phyloP scores from a whole-genome alignment of 768 basidiomycete species.

The Mycena belliarum region DNA sequence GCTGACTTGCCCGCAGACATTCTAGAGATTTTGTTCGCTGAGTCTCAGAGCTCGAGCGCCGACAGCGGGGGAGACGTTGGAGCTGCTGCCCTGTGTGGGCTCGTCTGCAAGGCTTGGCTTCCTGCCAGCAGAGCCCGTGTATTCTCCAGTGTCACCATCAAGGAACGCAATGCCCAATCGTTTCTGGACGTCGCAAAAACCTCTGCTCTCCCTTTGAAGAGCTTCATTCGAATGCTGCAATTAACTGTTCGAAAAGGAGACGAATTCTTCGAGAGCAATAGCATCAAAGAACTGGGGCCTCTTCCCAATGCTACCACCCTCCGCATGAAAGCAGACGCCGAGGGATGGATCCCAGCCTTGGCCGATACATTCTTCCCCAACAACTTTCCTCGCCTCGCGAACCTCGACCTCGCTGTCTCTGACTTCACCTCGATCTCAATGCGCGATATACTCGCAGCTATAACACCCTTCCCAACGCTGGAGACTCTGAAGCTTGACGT shows the following conservation, averaged over 20 bases:
- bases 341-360: neutral
- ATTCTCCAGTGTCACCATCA: neutral
- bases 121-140: neutral
- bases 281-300: neutral
- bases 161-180: neutral
- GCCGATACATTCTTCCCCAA: neutral
- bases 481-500: neutral
- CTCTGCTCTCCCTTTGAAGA: neutral
- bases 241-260: neutral
- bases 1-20: neutral
- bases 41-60: neutral
- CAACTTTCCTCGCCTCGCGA: neutral
- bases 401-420: neutral
- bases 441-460: neutral
- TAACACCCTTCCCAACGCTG: neutral
- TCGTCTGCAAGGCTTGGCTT: conserved; percentile 8
- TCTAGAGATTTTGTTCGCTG: neutral
- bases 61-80: too few species aligned
- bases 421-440: neutral
- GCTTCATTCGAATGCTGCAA: neutral
- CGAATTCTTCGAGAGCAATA: neutral
- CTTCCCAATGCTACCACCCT: neutral
- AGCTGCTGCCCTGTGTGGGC: neutral
- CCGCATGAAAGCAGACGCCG: neutral
- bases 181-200: neutral